Percentiles rank a stretch among this genome's conserved stretches.
These are phyloP conservation scores for Copromyces sp. DNA, from an alignment of 495 filamentous ascomycete genomes.

Conservation along the genomic window DNA sequence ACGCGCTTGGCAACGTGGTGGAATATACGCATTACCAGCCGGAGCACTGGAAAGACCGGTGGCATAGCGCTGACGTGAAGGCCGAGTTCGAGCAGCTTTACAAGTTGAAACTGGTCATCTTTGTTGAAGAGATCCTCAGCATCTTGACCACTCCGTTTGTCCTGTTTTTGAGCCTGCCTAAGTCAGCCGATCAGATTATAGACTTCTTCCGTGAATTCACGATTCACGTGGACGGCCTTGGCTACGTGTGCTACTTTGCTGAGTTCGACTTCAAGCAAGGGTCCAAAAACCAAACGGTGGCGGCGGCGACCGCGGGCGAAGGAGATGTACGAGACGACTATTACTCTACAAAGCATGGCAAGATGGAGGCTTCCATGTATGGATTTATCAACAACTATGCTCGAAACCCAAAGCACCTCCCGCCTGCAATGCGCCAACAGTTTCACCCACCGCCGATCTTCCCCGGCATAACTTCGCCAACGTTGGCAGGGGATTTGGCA, in stretches of 20 bases:
- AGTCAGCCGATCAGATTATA: slow-evolving; percentile 83
- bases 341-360: slow-evolving; percentile 87
- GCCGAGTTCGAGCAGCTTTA: slow-evolving; percentile 82
- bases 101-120: slow-evolving; percentile 79
- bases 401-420: slow-evolving; percentile 47
- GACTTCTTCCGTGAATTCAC: slow-evolving; percentile 98
- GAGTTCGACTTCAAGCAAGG: slow-evolving; percentile 96
- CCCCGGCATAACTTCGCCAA: slow-evolving; percentile 58
- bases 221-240: slow-evolving; percentile 90
- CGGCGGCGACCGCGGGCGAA: slow-evolving; percentile 15
- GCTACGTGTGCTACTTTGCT: slow-evolving; percentile 91
- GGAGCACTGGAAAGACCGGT: slow-evolving; percentile 71
- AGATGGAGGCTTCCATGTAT: slow-evolving; percentile 92
- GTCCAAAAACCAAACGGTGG: slow-evolving; percentile 40
- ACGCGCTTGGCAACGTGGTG: slow-evolving; percentile 74
- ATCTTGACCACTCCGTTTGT: slow-evolving; percentile 88
- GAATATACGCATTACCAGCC: slow-evolving; percentile 88
- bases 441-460: slow-evolving; percentile 77
- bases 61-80: slow-evolving; percentile 79
- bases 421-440: slow-evolving; percentile 40
- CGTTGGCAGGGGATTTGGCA: slow-evolving; percentile 44
- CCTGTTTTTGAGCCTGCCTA: slow-evolving; percentile 76
- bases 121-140: slow-evolving; percentile 83
- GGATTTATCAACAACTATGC: slow-evolving; percentile 89
- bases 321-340: slow-evolving; percentile 76